phyloP scores from a whole-genome alignment of 2,329 filamentous ascomycete species.

The Neobulgaria alba region DNA sequence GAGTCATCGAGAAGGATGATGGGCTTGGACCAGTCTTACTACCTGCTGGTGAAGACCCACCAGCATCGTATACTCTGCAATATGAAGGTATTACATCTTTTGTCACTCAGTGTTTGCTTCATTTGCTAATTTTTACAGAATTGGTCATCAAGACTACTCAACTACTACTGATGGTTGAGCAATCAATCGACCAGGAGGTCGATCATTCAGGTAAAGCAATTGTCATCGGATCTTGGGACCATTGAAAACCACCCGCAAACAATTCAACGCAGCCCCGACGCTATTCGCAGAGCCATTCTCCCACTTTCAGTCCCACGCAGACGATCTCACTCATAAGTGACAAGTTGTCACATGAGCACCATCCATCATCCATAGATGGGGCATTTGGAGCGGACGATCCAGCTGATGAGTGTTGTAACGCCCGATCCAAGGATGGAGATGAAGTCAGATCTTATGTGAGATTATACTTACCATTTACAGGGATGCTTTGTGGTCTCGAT shows the following conservation, averaged over 20 bases:
- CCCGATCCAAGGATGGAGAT: too few species aligned
- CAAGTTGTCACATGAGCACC: too few species aligned
- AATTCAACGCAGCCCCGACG: too few species aligned
- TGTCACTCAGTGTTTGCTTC: background rate
- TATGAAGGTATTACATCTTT: slow-evolving; percentile 52
- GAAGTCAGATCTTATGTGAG: too few species aligned
- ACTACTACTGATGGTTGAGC: slow-evolving; percentile 57
- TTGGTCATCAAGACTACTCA: slow-evolving; percentile 55
- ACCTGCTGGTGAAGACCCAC: slow-evolving; percentile 42
- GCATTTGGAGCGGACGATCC: too few species aligned
- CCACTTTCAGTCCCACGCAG: too few species aligned
- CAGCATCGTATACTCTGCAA: slow-evolving; percentile 60
- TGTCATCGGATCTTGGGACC: slow-evolving; percentile 44
- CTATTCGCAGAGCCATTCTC: too few species aligned
- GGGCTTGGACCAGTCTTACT: slow-evolving; percentile 41
- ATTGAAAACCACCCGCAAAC: too few species aligned
- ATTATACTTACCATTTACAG: background rate
- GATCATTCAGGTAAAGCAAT: slow-evolving; percentile 57
- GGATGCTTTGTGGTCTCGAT: background rate
- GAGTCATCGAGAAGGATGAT: slow-evolving; percentile 45
- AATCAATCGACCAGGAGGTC: slow-evolving; percentile 51
- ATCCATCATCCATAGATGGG: too few species aligned
- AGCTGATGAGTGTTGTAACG: too few species aligned
- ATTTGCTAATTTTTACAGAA: slow-evolving; percentile 40
- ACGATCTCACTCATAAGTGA: too few species aligned